Evolutionary conservation across 148 eudicot genomes (phyloP).

Genomic region (Silene uniflora): DNA sequence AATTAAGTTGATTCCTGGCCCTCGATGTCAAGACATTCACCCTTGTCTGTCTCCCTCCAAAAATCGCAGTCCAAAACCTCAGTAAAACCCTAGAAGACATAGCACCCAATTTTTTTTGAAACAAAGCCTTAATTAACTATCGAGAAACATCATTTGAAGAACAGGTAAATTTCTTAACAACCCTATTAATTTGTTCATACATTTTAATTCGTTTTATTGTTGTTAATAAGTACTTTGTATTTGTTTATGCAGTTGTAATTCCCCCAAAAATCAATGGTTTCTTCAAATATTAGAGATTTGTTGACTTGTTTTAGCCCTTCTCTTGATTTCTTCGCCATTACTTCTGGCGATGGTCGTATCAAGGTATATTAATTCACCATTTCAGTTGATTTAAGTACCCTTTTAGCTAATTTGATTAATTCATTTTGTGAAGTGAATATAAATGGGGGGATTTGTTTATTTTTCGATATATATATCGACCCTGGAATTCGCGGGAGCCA

Average conservation of each 20-base stretch:
- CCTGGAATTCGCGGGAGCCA: too few species aligned
- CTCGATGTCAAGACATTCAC: neutral
- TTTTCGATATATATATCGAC: too few species aligned
- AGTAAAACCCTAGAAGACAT: neutral
- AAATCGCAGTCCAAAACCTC: neutral
- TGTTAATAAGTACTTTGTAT: neutral
- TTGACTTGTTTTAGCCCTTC: slow-evolving; percentile 76
- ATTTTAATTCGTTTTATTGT: neutral
- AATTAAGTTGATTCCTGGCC: too few species aligned
- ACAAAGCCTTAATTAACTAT: too few species aligned
- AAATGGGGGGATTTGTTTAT: neutral
- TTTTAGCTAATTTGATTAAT: neutral
- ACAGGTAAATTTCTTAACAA: neutral
- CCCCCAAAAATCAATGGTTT: slow-evolving; percentile 30
- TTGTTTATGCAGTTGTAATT: neutral
- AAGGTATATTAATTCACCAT: slow-evolving; percentile 44
- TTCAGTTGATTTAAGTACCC: neutral
- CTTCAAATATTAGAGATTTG: slow-evolving; percentile 61
- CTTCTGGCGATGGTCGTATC: slow-evolving; percentile 79
- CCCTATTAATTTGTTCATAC: neutral
- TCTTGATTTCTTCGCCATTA: slow-evolving; percentile 64
- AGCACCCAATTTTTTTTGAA: neutral
- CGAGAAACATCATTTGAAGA: neutral
- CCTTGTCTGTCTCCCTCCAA: neutral
- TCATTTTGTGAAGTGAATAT: too few species aligned